Conservation (phyloP, 345 rosid species). For the Nephelium lappaceum region DNA sequence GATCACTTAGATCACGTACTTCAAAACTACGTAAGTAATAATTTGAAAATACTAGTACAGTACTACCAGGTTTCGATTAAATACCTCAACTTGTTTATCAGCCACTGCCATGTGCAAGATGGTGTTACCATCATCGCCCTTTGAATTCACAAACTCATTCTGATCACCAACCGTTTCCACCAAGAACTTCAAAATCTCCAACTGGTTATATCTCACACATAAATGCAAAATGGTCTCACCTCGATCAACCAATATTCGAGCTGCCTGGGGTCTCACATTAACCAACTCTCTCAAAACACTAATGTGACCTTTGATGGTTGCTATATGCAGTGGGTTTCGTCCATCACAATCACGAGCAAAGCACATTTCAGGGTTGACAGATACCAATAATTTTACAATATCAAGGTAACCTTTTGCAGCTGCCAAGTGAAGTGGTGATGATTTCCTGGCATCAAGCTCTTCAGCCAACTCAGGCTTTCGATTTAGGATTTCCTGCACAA, state of each 20-base stretch:
- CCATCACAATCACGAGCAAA: no score
- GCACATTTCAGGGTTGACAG: no score
- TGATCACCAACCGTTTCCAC: neutral
- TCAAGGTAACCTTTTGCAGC: no score
- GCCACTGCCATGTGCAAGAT: constrained; percentile 8
- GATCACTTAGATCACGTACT: no score
- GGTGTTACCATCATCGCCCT: constrained; percentile 1
- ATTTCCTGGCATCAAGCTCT: constrained; percentile 5
- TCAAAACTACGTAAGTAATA: no score
- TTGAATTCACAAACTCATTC: neutral
- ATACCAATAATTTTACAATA: no score
- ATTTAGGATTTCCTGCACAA: constrained; percentile 6
- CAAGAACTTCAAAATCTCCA: constrained; percentile 14
- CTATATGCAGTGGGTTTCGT: constrained; percentile 16
- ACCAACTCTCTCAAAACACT: constrained; percentile 1
- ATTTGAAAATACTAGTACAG: no score
- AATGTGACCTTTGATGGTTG: constrained; percentile 10
- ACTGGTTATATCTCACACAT: constrained; percentile 8
- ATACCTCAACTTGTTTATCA: constrained; percentile 19
- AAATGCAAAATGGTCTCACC: constrained; percentile 23
- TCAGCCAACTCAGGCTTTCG: constrained; percentile 12
- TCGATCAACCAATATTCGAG: neutral
- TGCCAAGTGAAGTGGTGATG: constrained; percentile 19
- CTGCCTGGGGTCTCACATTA: neutral
- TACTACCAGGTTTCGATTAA: neutral